Base-by-base conservation (phyloP, 345 rosid species). In the Lagerstroemia speciosa region DNA sequence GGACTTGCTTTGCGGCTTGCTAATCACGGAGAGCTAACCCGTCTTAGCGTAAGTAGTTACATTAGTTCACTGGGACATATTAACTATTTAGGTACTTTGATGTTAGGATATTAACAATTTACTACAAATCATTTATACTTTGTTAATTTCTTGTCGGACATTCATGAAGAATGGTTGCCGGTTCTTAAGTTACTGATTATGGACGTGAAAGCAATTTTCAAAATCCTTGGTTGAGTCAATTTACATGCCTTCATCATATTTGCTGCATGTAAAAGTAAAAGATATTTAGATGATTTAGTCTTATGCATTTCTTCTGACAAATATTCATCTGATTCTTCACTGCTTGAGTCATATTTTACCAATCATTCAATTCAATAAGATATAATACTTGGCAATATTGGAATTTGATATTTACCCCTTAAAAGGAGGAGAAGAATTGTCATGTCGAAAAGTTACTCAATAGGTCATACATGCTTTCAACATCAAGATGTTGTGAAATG, bases 1-100 rank as follows among this genome's bases (percentile, higher is more conserved):
- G 98, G 99, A 70, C 96, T 95, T 73, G 86, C 97, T 73, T 75
- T 95, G 76, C 96, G 97, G 66, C 92, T 95, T 69, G 98, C 99
- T 73, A 95, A 95, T 79, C 99, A 92, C 73, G 98, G 98, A 66
- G 97, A 95, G 74, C 81, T 95, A 83, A 88, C 97, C 34, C 83
- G 96, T 71, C 80, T 92, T 65, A 78, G 89, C 74, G 98, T 95
- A 90, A 69, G 96, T 75, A 64, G 27, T 70, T 33, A 62, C 66
- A 77, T 67, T 71, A 67, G 19, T 69, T 36, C 41, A 48, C 15
- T 62, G 15, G 40, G 20, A 53, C 36, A 19, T 50, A 62, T 41
- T 36, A 5, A 22, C 19, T n/a, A 36, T 7, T 63, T 64, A 20
- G 29, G 63, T 58, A n/a, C 8, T 12, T 27, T 30, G 3, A 1